Percentiles rank a stretch among this genome's conserved stretches.
These are phyloP conservation scores for Microglena sp. DNA, from an alignment of 139 green algal genomes.

Conservation along the genomic window DNA sequence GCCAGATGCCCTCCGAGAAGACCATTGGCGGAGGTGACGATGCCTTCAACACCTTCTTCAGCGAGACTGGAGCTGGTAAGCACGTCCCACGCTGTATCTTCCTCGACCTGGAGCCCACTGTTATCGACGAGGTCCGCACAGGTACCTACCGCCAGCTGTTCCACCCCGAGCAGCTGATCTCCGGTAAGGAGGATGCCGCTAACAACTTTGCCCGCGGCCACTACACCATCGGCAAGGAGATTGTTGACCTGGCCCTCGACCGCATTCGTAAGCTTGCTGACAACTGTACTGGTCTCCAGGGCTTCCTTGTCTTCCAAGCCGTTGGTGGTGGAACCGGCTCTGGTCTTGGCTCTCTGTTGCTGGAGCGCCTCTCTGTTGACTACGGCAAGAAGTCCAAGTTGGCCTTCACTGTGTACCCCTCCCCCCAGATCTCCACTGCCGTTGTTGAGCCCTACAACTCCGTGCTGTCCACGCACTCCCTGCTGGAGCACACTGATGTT, in stretches of 20 bases:
- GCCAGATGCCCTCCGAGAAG: too few species aligned
- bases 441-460: conserved; percentile 97
- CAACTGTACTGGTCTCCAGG: conserved; percentile 95
- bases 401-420: conserved; percentile 93
- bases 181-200: conserved; percentile 92
- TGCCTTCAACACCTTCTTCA: too few species aligned
- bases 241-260: conserved; percentile 90
- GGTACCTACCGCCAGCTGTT: conserved; percentile 96
- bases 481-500: conserved; percentile 97
- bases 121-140: conserved; percentile 93
- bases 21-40: too few species aligned
- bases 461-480: conserved; percentile 91
- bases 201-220: conserved; percentile 73
- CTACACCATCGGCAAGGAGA: conserved; percentile 95
- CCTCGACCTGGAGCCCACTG: conserved; percentile 92
- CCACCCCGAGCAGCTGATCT: conserved; percentile 97
- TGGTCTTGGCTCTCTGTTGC: conserved; percentile 89
- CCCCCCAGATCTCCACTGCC: conserved; percentile 84
- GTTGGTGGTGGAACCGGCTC: conserved; percentile 91
- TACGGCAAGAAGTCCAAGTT: conserved; percentile 99
- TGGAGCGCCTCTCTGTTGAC: conserved; percentile 95
- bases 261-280: conserved; percentile 75
- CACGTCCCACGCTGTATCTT: too few species aligned
- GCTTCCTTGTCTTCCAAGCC: conserved; percentile 95
- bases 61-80: too few species aligned